These are phyloP conservation scores for Geranium brycei DNA, from an alignment of 345 rosid species.

Conservation along the genomic window DNA sequence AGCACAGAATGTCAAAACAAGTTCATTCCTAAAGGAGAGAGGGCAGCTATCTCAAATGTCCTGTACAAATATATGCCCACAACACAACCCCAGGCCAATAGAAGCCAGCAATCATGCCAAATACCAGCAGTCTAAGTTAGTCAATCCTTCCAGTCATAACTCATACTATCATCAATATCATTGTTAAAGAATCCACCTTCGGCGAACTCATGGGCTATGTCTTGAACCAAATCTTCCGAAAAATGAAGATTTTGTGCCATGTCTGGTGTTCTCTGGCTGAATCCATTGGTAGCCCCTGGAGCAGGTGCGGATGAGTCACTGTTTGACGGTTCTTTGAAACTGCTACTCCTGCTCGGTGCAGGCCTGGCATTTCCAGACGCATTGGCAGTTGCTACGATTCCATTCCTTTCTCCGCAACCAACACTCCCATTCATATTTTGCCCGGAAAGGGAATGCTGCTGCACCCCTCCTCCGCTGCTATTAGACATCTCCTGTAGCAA, in stretches of 20 bases:
- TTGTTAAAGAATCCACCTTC: constrained; percentile 53
- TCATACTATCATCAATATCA: constrained; percentile 54
- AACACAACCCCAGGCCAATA: constrained; percentile 1
- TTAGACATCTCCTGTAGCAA: constrained; percentile 66
- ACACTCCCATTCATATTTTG: constrained; percentile 26
- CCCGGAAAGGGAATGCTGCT: constrained; percentile 31
- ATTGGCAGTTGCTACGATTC: constrained; percentile 24
- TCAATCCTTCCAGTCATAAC: constrained; percentile 58
- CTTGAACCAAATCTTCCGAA: constrained; percentile 48
- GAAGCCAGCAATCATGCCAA: too few species aligned
- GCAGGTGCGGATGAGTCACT: constrained; percentile 45
- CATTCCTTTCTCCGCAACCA: constrained; percentile 16
- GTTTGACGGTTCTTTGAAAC: constrained; percentile 50
- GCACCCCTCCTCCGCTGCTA: constrained; percentile 27
- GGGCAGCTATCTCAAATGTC: constrained; percentile 23
- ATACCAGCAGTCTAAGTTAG: too few species aligned
- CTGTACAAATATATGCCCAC: constrained; percentile 27
- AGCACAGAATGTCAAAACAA: constrained; percentile 23
- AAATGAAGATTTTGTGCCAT: constrained; percentile 18
- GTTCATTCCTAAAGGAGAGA: constrained; percentile 20
- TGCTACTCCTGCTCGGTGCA: constrained; percentile 43
- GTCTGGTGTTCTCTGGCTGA: constrained; percentile 30
- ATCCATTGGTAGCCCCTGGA: constrained; percentile 30
- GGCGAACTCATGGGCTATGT: constrained; percentile 50
- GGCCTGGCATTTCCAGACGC: constrained; percentile 31